Evolutionary conservation across 2,329 filamentous ascomycete species (phyloP).

Genomic region (Coniochaeta sp.): DNA sequence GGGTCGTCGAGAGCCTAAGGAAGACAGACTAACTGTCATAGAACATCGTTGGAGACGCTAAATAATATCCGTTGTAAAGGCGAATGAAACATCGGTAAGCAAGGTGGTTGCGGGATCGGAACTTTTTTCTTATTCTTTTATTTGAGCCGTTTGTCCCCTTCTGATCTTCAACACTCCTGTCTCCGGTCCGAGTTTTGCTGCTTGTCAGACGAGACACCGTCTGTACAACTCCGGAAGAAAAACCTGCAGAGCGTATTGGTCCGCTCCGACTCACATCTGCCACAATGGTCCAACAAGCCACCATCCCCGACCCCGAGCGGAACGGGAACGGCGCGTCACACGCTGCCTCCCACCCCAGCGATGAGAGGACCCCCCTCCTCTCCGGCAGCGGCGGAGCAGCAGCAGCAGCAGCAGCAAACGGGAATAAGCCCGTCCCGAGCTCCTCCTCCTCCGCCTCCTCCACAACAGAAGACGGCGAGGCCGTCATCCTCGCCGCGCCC

Average conservation of each 20-base stretch:
- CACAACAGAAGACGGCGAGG: slow-evolving; percentile 26
- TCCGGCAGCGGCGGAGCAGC: neutral
- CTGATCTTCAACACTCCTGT: too few relatives aligned
- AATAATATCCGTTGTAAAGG: too few relatives aligned
- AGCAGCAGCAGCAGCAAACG: neutral
- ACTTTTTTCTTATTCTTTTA: neutral
- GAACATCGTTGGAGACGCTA: too few relatives aligned
- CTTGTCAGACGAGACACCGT: too few relatives aligned
- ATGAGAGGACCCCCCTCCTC: neutral
- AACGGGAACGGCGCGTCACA: neutral
- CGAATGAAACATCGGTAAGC: too few relatives aligned
- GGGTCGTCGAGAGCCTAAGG: neutral
- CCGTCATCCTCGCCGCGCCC: slow-evolving; percentile 39
- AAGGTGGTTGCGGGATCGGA: neutral
- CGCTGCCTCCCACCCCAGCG: neutral
- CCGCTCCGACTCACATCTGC: too few relatives aligned
- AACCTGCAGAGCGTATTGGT: too few relatives aligned
- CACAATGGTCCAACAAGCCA: neutral
- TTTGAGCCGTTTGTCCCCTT: too few relatives aligned
- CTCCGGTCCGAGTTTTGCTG: too few relatives aligned
- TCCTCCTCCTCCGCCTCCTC: neutral
- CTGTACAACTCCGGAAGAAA: too few relatives aligned
- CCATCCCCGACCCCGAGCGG: neutral
- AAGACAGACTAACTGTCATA: slow-evolving; percentile 1
- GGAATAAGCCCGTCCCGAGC: neutral